Conservation (phyloP, 257 asterid species). For the Avicennia marina region DNA sequence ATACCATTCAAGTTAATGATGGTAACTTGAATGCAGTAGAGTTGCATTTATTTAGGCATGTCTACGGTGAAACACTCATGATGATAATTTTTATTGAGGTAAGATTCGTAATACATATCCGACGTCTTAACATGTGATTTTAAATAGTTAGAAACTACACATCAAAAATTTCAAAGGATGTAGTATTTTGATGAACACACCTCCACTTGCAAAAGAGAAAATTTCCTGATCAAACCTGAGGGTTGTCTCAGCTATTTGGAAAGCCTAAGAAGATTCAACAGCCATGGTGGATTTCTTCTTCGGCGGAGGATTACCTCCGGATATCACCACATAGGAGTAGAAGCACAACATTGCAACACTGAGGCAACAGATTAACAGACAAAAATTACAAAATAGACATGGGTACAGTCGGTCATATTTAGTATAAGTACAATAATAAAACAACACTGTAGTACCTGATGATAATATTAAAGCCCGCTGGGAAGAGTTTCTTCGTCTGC, state of each 20-base stretch:
- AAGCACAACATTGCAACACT: slow-evolving; percentile 92
- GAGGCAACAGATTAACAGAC: slow-evolving; percentile 1
- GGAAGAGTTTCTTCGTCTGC: slow-evolving; percentile 61
- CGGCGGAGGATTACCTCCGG: slow-evolving; percentile 72
- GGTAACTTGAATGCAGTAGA: not conserved
- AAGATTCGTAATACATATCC: not conserved
- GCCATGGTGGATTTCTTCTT: slow-evolving; percentile 40
- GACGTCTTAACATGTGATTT: not conserved
- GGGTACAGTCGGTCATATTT: not conserved
- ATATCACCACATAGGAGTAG: slow-evolving; percentile 74
- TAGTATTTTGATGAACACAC: not conserved
- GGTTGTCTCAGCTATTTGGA: too few species aligned
- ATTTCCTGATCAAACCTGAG: too few species aligned
- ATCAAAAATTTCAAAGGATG: not conserved
- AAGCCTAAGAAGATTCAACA: slow-evolving; percentile 27
- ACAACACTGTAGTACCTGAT: slow-evolving; percentile 50
- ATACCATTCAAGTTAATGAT: not conserved
- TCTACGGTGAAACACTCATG: not conserved
- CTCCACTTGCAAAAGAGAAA: too few species aligned
- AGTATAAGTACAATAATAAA: too few species aligned
- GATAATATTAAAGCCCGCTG: slow-evolving; percentile 53
- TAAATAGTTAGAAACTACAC: not conserved
- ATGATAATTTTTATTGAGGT: not conserved
- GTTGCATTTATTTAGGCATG: not conserved
- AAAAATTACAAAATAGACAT: not conserved